phyloP scores from a whole-genome alignment of 768 basidiomycete species.

The Xanthoconium stramineum region DNA sequence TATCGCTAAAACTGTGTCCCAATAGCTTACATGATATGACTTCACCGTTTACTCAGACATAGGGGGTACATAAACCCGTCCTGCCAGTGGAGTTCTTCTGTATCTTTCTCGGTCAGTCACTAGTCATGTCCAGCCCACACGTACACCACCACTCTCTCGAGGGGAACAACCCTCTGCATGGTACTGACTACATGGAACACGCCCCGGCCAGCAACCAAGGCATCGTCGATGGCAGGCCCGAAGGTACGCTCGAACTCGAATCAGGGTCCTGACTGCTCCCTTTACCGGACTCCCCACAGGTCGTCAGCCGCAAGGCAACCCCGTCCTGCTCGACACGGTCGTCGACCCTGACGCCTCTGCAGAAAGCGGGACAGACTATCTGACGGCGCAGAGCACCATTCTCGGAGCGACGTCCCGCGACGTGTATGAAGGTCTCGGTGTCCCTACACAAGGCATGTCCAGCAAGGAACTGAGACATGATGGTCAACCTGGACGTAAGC shows the following conservation, averaged over 20 bases:
- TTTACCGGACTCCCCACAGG: conserved; percentile 2
- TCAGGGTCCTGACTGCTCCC: not conserved
- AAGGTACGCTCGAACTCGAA: conserved; percentile 3
- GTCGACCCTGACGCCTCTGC: conserved; percentile 33
- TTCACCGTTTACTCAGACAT: not conserved
- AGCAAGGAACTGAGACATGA: conserved; percentile 36
- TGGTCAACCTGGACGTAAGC: conserved; percentile 31
- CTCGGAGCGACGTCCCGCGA: conserved; percentile 34
- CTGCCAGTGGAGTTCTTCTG: not conserved
- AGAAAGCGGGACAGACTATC: conserved; percentile 7
- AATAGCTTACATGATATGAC: conserved; percentile 14
- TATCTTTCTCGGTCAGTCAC: not conserved
- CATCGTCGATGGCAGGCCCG: conserved; percentile 20
- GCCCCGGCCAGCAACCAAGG: conserved; percentile 13
- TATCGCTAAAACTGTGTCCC: not conserved
- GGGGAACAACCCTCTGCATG: conserved; percentile 16
- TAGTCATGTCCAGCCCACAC: conserved; percentile 12
- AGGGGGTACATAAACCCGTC: not conserved
- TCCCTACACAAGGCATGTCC: conserved; percentile 32
- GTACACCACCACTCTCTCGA: conserved; percentile 19
- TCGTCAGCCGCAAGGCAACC: conserved; percentile 10
- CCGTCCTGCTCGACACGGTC: conserved; percentile 27
- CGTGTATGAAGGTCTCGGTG: conserved; percentile 30
- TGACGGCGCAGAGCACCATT: conserved; percentile 20
- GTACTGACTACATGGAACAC: conserved; percentile 15